Evolutionary conservation across 495 filamentous ascomycete species (phyloP), one percentile per base, ranked within the genome.

Genomic region (Penicillium parvum): DNA sequence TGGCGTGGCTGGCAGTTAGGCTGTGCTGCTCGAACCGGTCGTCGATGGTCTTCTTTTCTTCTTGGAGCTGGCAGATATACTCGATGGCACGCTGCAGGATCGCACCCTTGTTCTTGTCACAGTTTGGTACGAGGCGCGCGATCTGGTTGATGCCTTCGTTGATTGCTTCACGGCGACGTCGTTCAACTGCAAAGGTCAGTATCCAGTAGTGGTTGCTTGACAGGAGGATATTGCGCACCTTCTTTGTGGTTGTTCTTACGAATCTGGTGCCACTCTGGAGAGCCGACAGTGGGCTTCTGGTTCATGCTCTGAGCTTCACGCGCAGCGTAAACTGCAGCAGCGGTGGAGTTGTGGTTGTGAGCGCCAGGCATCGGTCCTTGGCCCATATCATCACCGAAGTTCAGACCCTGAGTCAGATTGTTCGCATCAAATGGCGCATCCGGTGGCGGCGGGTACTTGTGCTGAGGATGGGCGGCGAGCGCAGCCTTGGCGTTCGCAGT

Each of bases 61-160:
- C 89, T 59, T 94, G 95, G 12, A 98, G 73, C 58, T 96, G 88
- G 7, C 79, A 85, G 61, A 98, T 98, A 67, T 94, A 97, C 46
- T 86, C 77, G 15, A 96, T 91, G 1, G 92, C 91, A 7, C 92
- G 86, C 57, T 95, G 89, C 25, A 98, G 71, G 42, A 98, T 96
- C 2, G 90, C 92, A 4, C 92, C 92, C 65, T 98, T 98, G 68
- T 98, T 98, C 75, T 97, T 98, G 65, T 98, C 92, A 57, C 92
- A 98, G 25, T 90, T 90, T 3, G 92, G 92, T 0, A 98, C 92
- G 40, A 98, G 91, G 65, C 96, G 96, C 38, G 94, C 86, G 28
- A 98, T 82, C 66, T 98, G 91, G 57, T 96, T 97, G 57, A 98
- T 98, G 36, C 92, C 92, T 66, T 98, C 92, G 60, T 98, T 98